A percentile compares a stretch with the other conserved stretches of the same genome.
These are phyloP conservation scores for Blastobotrys attinorum DNA, from an alignment of 805 yeast genomes.

Conservation along the genomic window DNA sequence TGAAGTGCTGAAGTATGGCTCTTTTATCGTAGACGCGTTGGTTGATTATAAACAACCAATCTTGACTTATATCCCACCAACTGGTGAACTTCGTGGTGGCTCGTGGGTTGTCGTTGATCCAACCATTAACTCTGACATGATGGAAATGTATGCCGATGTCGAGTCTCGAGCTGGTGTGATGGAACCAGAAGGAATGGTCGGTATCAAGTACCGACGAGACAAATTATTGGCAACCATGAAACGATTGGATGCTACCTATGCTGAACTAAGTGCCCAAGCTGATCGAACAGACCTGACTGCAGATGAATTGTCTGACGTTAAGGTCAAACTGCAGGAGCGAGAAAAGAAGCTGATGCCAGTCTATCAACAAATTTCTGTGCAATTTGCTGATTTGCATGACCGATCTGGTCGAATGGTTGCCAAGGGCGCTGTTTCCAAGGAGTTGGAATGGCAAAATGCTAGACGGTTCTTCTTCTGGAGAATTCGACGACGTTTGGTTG, in stretches of 20 bases:
- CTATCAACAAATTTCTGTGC: constrained; percentile 86
- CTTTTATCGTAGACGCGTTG: constrained; percentile 93
- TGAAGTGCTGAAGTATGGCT: constrained; percentile 94
- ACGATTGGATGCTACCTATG: constrained; percentile 74
- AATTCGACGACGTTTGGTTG: constrained; percentile 88
- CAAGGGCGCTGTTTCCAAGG: constrained; percentile 82
- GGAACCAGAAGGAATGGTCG: constrained; percentile 99
- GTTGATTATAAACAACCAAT: constrained; percentile 96
- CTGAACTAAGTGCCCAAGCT: constrained; percentile 48
- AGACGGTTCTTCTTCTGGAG: constrained; percentile 99
- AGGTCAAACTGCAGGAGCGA: constrained; percentile 64
- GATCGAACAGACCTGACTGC: constrained; percentile 42
- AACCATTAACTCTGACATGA: constrained; percentile 90
- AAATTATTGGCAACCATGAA: constrained; percentile 85
- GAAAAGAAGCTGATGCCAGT: constrained; percentile 77
- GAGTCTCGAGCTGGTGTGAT: constrained; percentile 96
- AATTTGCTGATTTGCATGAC: constrained; percentile 97
- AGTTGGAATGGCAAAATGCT: constrained; percentile 75
- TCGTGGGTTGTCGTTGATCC: constrained; percentile 99
- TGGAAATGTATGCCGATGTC: constrained; percentile 98
- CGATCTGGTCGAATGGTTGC: constrained; percentile 96
- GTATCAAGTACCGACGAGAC: constrained; percentile 94
- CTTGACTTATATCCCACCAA: constrained; percentile 94
- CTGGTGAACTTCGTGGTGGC: constrained; percentile 99
- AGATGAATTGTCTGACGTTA: constrained; percentile 59